Evolutionary conservation across 73 alveolate genomes (phyloP).

Genomic region (Tetrahymena elliotti): DNA sequence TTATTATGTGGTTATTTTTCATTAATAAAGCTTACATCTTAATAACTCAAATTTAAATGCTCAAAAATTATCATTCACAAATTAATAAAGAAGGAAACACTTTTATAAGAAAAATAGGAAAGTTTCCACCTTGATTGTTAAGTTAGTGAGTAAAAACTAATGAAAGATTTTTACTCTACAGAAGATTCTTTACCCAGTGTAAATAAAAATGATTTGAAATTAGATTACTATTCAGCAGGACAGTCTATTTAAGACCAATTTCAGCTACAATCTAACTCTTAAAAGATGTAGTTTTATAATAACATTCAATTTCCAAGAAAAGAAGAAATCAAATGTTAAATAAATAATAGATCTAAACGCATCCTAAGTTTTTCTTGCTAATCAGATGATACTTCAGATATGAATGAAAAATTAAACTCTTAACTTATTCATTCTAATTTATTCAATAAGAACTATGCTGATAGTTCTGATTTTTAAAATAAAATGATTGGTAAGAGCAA

Average conservation of each 20-base stretch:
- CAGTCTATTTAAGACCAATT: neutral
- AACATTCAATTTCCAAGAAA: neutral
- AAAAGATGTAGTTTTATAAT: neutral
- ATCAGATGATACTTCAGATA: neutral
- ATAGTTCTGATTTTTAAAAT: neutral
- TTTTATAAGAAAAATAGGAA: too few relatives aligned
- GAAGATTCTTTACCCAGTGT: neutral
- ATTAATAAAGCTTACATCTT: neutral
- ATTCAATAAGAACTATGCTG: neutral
- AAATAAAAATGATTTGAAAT: neutral
- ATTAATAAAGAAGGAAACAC: neutral
- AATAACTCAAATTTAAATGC: neutral
- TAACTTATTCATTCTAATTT: too few relatives aligned
- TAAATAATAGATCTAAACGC: neutral
- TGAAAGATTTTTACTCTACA: neutral
- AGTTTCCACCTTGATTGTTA: neutral
- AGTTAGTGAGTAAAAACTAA: neutral
- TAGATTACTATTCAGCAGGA: neutral
- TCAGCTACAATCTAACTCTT: neutral
- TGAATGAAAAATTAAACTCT: neutral
- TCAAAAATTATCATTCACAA: neutral
- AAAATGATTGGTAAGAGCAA: too few relatives aligned
- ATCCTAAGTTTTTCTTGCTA: neutral
- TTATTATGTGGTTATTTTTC: neutral
- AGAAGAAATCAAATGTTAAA: neutral